A percentile compares a stretch with the other conserved stretches of the same genome.
These are phyloP conservation scores for Fusarium xyrophilum DNA, from an alignment of 2,329 filamentous ascomycete genomes.

Conservation along the genomic window DNA sequence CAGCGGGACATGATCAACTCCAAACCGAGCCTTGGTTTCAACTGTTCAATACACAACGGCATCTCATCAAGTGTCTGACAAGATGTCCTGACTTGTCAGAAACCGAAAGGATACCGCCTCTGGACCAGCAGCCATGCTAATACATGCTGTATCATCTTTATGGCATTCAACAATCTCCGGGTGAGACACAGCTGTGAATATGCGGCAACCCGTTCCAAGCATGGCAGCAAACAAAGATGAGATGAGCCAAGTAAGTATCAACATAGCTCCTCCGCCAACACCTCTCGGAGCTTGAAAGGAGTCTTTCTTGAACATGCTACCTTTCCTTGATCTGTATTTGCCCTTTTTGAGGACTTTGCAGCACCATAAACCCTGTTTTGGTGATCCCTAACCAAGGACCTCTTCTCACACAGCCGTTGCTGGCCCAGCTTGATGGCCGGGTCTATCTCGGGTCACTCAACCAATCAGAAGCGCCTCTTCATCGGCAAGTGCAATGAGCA, in stretches of 20 bases:
- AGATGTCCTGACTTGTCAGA: constrained; percentile 22
- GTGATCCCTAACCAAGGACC: constrained; percentile 18
- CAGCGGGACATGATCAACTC: constrained; percentile 41
- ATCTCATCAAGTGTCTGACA: constrained; percentile 26
- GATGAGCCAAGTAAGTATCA: constrained; percentile 32
- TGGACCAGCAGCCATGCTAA: not conserved
- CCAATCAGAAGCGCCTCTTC: constrained; percentile 11
- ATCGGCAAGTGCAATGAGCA: not conserved
- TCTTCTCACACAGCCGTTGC: constrained; percentile 29
- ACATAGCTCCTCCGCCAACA: constrained; percentile 22
- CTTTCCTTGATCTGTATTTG: not conserved
- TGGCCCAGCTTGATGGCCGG: constrained; percentile 35
- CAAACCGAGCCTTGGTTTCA: constrained; percentile 36
- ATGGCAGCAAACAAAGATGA: constrained; percentile 26
- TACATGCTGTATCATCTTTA: not conserved
- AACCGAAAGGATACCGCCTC: constrained; percentile 15
- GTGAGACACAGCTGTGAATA: constrained; percentile 13
- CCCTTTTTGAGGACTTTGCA: not conserved
- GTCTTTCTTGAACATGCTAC: constrained; percentile 14
- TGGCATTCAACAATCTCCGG: constrained; percentile 3
- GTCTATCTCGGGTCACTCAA: constrained; percentile 36
- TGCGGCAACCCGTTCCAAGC: constrained; percentile 31
- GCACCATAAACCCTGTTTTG: constrained; percentile 1
- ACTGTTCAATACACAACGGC: constrained; percentile 37
- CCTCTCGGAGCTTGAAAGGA: constrained; percentile 33